A percentile compares a stretch with the other conserved stretches of the same genome.
These are phyloP conservation scores for Borealophlyctis nickersoniae DNA, from an alignment of 192 early-diverging fungal species.

Conservation along the genomic window DNA sequence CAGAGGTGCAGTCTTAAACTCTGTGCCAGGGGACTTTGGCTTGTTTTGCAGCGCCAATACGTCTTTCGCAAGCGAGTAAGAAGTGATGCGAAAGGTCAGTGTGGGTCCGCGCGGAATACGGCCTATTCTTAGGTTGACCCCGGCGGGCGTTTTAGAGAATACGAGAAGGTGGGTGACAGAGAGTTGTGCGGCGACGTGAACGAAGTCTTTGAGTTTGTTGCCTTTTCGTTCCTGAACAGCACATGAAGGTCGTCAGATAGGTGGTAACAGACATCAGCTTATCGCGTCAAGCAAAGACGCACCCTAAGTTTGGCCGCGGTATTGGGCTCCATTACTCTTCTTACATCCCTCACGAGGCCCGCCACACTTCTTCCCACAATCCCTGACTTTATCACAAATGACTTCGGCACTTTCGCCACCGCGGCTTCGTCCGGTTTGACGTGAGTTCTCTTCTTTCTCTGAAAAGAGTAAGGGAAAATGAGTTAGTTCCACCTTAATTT, in stretches of 20 bases:
- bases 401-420: conserved; percentile 58
- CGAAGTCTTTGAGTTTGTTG: conserved; percentile 93
- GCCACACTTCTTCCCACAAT: conserved; percentile 72
- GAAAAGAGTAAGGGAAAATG: neutral
- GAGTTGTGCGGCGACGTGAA: conserved; percentile 78
- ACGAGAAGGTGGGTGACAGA: conserved; percentile 86
- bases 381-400: conserved; percentile 92
- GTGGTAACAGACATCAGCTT: too few relatives aligned
- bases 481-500: too few relatives aligned
- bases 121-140: conserved; percentile 75
- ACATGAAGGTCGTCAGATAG: too few relatives aligned
- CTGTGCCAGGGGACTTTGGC: conserved; percentile 73
- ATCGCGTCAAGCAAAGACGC: too few relatives aligned
- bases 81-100: conserved; percentile 76
- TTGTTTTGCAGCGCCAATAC: conserved; percentile 72
- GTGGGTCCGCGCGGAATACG: conserved; percentile 92
- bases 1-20: conserved; percentile 77
- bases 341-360: conserved; percentile 77
- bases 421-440: conserved; percentile 36
- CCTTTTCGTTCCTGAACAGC: conserved; percentile 72
- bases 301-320: conserved; percentile 80
- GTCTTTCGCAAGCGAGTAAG: conserved; percentile 82
- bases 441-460: conserved; percentile 57
- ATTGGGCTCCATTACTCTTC: conserved; percentile 90
- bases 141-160: conserved; percentile 76